Conservation (phyloP, 805 yeast genomes). For the Saccharomyces kudriavzevii region DNA sequence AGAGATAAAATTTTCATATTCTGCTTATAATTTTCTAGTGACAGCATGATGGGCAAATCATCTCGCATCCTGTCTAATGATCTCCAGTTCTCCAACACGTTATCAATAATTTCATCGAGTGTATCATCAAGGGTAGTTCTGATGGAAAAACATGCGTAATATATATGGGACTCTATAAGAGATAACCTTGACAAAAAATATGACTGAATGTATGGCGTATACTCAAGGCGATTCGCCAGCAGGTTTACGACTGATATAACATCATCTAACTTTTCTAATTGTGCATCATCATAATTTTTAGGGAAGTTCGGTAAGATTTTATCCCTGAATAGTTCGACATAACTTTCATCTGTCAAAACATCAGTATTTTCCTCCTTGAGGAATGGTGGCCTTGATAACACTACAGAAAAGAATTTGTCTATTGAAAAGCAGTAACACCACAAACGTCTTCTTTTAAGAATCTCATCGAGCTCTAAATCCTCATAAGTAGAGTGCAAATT, state of each 20-base stretch:
- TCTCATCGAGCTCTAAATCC: slow-evolving; percentile 31
- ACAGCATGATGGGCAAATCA: slow-evolving; percentile 7
- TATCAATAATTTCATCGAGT: slow-evolving; percentile 10
- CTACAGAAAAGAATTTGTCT: slow-evolving; percentile 9
- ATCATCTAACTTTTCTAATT: neutral
- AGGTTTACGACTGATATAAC: slow-evolving; percentile 4
- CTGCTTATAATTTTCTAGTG: slow-evolving; percentile 8
- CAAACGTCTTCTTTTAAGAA: slow-evolving; percentile 30
- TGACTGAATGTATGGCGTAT: slow-evolving; percentile 3
- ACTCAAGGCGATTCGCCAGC: slow-evolving; percentile 1
- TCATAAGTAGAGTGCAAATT: slow-evolving; percentile 40
- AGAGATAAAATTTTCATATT: slow-evolving; percentile 4
- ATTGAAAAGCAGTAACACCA: slow-evolving; percentile 36
- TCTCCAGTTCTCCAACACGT: slow-evolving; percentile 2
- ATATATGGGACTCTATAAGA: slow-evolving; percentile 6
- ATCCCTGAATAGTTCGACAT: slow-evolving; percentile 3
- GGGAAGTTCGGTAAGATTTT: neutral
- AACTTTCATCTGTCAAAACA: slow-evolving; percentile 5
- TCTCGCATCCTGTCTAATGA: slow-evolving; percentile 9
- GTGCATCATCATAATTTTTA: neutral
- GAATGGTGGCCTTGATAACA: slow-evolving; percentile 9
- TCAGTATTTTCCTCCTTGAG: slow-evolving; percentile 6
- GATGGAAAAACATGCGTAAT: slow-evolving; percentile 4
- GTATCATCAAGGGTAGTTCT: slow-evolving; percentile 4
- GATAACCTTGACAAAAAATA: slow-evolving; percentile 7